Base-by-base conservation (phyloP, 495 filamentous ascomycete genomes). In the Penicillium pulvis region DNA sequence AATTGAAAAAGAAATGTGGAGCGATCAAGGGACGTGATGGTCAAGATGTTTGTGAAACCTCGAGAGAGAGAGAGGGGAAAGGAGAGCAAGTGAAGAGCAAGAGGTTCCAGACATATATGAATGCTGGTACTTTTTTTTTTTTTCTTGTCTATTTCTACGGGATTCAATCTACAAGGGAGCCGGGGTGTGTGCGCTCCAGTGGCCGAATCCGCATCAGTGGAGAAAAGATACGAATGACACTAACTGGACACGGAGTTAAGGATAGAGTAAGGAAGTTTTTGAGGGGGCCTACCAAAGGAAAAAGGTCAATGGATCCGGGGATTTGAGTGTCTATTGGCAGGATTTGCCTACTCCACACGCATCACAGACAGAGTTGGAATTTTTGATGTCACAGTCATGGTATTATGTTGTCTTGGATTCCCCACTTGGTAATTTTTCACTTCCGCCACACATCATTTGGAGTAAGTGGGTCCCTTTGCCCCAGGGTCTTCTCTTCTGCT, bases 1-100 rank as follows among this genome's bases (percentile, higher is more conserved):
- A 62, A 61, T 64, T 63, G 50, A 17, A 31, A 39, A 14, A 7
- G 19, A 35, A 33, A 52, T 41, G 50, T 52, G 50, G 50, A 23
- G 14, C 46, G 7, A 17, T 5, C 7, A 14, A 44, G 42, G 4
- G 7, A 50, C 11, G 28, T 23, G 20, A 23, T 23, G 20, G 33
- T 30, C 30, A 50, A 50, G 39, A n/a, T 23, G 20, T 7, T 14
- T n/a, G 39, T 36, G 42, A 45, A 45, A 45, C 20, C n/a, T 23
- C 20, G 16, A 20, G 17, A 19, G 17, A 9, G 17, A 9, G 20
- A 19, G 11, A 23, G 20, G 20, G n/a, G 26, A 16, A 11, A 6
- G 44, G 3, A 9, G 23, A 26, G 6, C 20, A 23, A 2, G 20
- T 1, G 2, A 47, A 45, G 20, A 20, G 42, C 42, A 23, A 11